Conservation (phyloP, 2,329 filamentous ascomycete genomes). For the Rugonectria rugulosa region DNA sequence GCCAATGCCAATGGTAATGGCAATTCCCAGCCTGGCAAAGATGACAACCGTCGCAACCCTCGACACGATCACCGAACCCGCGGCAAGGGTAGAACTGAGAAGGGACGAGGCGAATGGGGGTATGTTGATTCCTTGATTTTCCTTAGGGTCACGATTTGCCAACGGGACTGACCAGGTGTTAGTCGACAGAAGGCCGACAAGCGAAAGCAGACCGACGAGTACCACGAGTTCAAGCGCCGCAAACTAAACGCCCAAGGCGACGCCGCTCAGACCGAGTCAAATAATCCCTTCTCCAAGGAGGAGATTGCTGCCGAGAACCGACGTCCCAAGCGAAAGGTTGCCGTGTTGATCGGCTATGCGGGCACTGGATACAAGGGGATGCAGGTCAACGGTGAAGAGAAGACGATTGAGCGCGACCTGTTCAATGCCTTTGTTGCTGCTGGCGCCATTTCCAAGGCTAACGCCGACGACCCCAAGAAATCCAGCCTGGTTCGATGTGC, state of each 20-base stretch:
- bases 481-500: slow-evolving; percentile 93
- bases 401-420: slow-evolving; percentile 95
- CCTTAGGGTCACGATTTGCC: slow-evolving; percentile 28
- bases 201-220: slow-evolving; percentile 50
- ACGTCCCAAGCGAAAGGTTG: slow-evolving; percentile 93
- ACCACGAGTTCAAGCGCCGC: slow-evolving; percentile 51
- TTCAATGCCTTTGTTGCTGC: slow-evolving; percentile 92
- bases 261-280: slow-evolving; percentile 38
- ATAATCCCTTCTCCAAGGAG: slow-evolving; percentile 69
- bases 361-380: slow-evolving; percentile 97
- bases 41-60: slow-evolving; percentile 39
- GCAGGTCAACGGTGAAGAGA: slow-evolving; percentile 84
- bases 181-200: slow-evolving; percentile 49
- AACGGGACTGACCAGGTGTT: slow-evolving; percentile 45
- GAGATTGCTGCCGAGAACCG: slow-evolving; percentile 89
- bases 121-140: slow-evolving; percentile 23
- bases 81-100: slow-evolving; percentile 40
- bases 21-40: slow-evolving; percentile 28
- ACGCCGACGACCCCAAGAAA: slow-evolving; percentile 96
- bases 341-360: slow-evolving; percentile 93
- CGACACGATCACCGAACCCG: slow-evolving; percentile 40
- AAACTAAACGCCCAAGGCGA: slow-evolving; percentile 49
- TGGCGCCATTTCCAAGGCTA: slow-evolving; percentile 94
- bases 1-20: slow-evolving; percentile 28
- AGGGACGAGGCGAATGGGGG: slow-evolving; percentile 43